Conservation (phyloP, 495 filamentous ascomycete species). For the Geopyxis carbonaria region DNA sequence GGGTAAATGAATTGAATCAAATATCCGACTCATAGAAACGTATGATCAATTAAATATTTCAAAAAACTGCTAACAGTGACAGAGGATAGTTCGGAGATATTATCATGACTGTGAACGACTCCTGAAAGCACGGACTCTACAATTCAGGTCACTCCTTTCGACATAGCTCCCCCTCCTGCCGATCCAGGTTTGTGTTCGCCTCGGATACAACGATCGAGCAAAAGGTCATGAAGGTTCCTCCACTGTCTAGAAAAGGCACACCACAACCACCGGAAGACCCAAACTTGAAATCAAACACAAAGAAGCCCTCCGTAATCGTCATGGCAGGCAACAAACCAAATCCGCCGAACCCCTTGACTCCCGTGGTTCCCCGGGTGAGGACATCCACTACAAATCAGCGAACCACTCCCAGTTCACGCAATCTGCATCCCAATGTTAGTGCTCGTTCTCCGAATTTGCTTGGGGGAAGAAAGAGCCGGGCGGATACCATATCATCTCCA, state of each 20-base stretch:
- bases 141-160: background rate
- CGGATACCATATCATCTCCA: constrained; percentile 19
- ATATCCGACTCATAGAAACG: too few relatives aligned
- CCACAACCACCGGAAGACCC: constrained; percentile 12
- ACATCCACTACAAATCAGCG: constrained; percentile 3
- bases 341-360: constrained; percentile 16
- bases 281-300: too few relatives aligned
- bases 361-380: constrained; percentile 13
- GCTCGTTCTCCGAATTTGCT: constrained; percentile 15
- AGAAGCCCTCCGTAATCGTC: constrained; percentile 10
- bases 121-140: background rate
- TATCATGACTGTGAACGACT: too few relatives aligned
- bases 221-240: constrained; percentile 18
- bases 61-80: too few relatives aligned
- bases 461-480: constrained; percentile 13
- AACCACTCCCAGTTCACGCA: constrained; percentile 9
- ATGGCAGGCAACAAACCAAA: constrained; percentile 16
- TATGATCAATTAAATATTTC: too few relatives aligned
- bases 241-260: constrained; percentile 17
- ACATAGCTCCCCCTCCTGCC: background rate
- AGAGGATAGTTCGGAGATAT: too few relatives aligned
- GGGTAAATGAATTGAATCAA: too few relatives aligned
- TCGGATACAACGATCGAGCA: too few relatives aligned
- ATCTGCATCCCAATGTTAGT: constrained; percentile 18
- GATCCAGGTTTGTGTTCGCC: too few relatives aligned